A percentile compares a stretch with the other conserved stretches of the same genome.
Evolutionary conservation across 345 rosid species (phyloP).

Genomic region (Triadica sebifera): DNA sequence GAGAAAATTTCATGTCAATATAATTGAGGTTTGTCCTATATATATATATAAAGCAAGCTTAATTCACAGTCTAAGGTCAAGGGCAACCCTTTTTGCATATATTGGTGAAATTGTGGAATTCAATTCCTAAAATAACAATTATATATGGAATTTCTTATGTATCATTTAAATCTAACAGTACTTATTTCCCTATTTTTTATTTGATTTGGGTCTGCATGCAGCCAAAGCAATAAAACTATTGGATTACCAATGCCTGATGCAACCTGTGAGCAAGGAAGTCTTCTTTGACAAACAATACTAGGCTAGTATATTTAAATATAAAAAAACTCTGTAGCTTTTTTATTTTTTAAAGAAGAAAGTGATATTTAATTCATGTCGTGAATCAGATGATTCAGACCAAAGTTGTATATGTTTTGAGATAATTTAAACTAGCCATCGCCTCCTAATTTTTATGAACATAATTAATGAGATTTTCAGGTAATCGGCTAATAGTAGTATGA

Average conservation of each 20-base stretch:
- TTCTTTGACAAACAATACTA: conserved; percentile 11
- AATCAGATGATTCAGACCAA: conserved; percentile 28
- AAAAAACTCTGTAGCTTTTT: no score
- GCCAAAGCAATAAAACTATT: conserved; percentile 13
- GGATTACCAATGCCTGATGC: conserved; percentile 18
- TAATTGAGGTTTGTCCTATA: no score
- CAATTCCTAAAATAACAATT: no score
- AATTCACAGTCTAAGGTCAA: no score
- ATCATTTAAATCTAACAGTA: no score
- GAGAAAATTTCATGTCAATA: no score
- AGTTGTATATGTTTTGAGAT: background rate
- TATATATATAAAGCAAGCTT: no score
- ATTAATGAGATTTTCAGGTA: background rate
- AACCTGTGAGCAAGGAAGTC: conserved; percentile 8
- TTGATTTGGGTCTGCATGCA: background rate
- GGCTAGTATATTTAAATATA: background rate
- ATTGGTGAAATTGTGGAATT: no score
- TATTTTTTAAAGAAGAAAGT: no score
- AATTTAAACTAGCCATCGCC: background rate
- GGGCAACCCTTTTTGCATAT: no score
- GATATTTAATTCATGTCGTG: conserved; percentile 31
- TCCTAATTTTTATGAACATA: background rate
- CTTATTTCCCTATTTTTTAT: background rate
- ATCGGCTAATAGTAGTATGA: conserved; percentile 1
- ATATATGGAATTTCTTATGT: no score